phyloP scores from a whole-genome alignment of 495 filamentous ascomycete species.

The Trichoderma asperelloides region DNA sequence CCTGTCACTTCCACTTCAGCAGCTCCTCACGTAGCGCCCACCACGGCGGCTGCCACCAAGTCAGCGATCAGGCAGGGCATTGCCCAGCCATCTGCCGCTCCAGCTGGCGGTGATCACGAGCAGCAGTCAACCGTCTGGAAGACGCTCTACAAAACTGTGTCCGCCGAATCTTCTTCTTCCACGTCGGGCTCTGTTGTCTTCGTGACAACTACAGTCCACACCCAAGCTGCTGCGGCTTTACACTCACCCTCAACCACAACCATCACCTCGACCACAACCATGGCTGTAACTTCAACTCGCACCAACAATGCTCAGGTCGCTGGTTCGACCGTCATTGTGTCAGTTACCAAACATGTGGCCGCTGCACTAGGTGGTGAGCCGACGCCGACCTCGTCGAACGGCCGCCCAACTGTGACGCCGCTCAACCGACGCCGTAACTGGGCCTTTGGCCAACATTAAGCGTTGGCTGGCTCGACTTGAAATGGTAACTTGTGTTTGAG shows the following conservation, averaged over 20 bases:
- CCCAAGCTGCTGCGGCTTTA: neutral
- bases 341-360: neutral
- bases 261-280: neutral
- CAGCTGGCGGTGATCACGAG: neutral
- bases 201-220: neutral
- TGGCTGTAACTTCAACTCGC: neutral
- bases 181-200: neutral
- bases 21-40: neutral
- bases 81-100: neutral
- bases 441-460: neutral
- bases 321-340: neutral
- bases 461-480: neutral
- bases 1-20: slow-evolving; percentile 14
- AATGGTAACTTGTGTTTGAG: neutral
- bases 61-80: neutral
- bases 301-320: neutral
- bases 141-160: neutral
- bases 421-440: neutral
- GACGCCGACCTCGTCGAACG: neutral
- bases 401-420: slow-evolving; percentile 4
- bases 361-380: neutral
- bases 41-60: neutral
- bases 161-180: neutral
- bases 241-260: neutral
- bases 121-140: neutral